A percentile compares a stretch with the other conserved stretches of the same genome.
Conservation (phyloP, 106 monocot genomes). For the Dendrobium huoshanense region DNA sequence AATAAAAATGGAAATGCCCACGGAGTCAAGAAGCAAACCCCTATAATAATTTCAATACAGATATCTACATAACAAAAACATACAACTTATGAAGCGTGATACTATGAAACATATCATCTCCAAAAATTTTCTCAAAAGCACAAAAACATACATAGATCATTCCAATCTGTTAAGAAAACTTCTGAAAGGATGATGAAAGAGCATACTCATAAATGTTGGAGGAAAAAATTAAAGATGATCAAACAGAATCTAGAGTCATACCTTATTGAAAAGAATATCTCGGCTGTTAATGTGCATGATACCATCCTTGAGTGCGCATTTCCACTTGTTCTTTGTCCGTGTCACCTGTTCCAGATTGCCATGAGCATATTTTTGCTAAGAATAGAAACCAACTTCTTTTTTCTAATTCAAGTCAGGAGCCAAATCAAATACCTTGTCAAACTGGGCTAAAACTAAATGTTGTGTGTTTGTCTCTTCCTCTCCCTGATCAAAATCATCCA, state of each 20-base stretch:
- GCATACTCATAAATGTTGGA: neutral
- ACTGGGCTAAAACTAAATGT: slow-evolving; percentile 90
- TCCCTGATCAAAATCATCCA: slow-evolving; percentile 74
- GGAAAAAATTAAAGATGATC: neutral
- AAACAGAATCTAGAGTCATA: slow-evolving; percentile 8
- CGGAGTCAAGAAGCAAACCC: neutral
- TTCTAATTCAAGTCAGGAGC: neutral
- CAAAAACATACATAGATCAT: neutral
- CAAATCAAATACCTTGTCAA: slow-evolving; percentile 67
- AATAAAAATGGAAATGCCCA: neutral
- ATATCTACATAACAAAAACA: neutral
- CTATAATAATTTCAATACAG: slow-evolving; percentile 1
- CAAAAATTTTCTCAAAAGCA: neutral
- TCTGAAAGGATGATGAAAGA: neutral
- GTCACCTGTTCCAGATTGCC: slow-evolving; percentile 44
- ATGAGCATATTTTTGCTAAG: neutral
- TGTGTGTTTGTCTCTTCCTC: slow-evolving; percentile 78
- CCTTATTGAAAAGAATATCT: slow-evolving; percentile 98
- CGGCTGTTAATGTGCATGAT: slow-evolving; percentile 88
- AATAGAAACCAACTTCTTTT: neutral
- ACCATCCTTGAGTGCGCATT: slow-evolving; percentile 90
- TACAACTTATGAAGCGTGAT: neutral
- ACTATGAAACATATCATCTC: neutral
- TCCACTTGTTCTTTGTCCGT: slow-evolving; percentile 86
- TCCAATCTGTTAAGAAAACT: neutral